Conservation (phyloP, 148 eudicot species). For the Beta vulgaris region DNA sequence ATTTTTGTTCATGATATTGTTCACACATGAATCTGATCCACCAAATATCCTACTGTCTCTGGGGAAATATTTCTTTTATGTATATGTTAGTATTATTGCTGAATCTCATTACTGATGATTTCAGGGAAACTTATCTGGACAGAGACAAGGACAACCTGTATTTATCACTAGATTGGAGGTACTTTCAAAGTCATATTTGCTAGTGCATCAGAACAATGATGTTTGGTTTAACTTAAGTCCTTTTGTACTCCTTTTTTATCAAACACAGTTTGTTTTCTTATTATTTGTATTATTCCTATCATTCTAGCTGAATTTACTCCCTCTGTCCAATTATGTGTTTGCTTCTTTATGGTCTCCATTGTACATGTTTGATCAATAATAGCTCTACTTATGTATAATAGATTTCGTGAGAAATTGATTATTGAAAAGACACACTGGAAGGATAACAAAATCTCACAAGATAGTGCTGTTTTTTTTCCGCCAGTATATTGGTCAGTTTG, state of each 20-base stretch:
- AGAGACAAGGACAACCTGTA: slow-evolving; percentile 86
- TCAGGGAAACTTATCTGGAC: slow-evolving; percentile 92
- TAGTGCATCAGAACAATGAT: not conserved
- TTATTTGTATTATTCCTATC: not conserved
- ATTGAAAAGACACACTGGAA: too few relatives aligned
- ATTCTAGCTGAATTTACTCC: not conserved
- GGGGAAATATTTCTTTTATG: not conserved
- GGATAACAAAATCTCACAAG: too few relatives aligned
- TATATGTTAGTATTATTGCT: not conserved
- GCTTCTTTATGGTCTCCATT: too few relatives aligned
- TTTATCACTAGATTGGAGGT: slow-evolving; percentile 95
- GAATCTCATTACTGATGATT: slow-evolving; percentile 18
- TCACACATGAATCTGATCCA: too few relatives aligned
- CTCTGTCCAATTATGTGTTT: not conserved
- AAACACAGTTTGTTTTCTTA: too few relatives aligned
- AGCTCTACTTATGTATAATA: too few relatives aligned
- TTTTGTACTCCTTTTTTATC: too few relatives aligned
- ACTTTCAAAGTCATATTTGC: slow-evolving; percentile 24
- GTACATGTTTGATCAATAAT: too few relatives aligned
- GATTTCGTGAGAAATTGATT: too few relatives aligned
- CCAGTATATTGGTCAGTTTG: too few relatives aligned
- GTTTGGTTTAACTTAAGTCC: too few relatives aligned
- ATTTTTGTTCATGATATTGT: not conserved
- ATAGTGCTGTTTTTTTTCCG: too few relatives aligned
- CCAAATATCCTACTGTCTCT: not conserved